Conservation (phyloP, 1,284 basidiomycete species). For the Veloporphyrellus conicus region DNA sequence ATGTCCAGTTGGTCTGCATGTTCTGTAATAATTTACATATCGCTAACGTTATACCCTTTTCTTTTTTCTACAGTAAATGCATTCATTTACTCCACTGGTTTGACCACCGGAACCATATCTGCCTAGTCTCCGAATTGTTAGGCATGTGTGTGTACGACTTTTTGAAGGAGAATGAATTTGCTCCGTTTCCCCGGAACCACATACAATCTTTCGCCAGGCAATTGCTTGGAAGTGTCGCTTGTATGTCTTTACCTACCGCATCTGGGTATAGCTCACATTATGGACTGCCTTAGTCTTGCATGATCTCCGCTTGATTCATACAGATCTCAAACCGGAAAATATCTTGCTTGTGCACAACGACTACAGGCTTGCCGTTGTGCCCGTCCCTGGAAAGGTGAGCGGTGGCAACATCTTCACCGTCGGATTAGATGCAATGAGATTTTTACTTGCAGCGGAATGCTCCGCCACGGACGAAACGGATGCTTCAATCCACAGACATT, state of each 20-base stretch:
- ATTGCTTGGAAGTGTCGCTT: constrained; percentile 89
- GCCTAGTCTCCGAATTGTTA: constrained; percentile 92
- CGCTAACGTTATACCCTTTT: constrained; percentile 12
- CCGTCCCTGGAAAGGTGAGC: constrained; percentile 56
- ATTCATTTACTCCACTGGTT: constrained; percentile 95
- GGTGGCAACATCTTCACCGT: constrained; percentile 4
- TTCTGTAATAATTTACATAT: constrained; percentile 1
- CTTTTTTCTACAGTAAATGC: constrained; percentile 72
- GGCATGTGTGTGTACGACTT: constrained; percentile 99
- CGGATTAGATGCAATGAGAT: constrained; percentile 10
- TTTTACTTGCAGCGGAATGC: constrained; percentile 50
- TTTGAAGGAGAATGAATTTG: constrained; percentile 95
- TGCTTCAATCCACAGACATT: constrained; percentile 87
- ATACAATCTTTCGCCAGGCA: constrained; percentile 96
- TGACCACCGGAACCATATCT: constrained; percentile 97
- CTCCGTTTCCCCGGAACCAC: constrained; percentile 92
- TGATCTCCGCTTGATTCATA: constrained; percentile 88
- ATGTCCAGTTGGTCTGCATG: constrained; percentile 70
- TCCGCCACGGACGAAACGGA: constrained; percentile 60
- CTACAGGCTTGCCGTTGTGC: constrained; percentile 55
- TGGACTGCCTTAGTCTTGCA: constrained; percentile 70
- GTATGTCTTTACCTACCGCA: constrained; percentile 48
- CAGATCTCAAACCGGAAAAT: constrained; percentile 98
- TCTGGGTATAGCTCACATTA: constrained; percentile 11
- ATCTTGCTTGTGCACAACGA: constrained; percentile 92